phyloP scores from a whole-genome alignment of 225 moss, liverwort and hornwort species.

The Anthoceros angustus region DNA sequence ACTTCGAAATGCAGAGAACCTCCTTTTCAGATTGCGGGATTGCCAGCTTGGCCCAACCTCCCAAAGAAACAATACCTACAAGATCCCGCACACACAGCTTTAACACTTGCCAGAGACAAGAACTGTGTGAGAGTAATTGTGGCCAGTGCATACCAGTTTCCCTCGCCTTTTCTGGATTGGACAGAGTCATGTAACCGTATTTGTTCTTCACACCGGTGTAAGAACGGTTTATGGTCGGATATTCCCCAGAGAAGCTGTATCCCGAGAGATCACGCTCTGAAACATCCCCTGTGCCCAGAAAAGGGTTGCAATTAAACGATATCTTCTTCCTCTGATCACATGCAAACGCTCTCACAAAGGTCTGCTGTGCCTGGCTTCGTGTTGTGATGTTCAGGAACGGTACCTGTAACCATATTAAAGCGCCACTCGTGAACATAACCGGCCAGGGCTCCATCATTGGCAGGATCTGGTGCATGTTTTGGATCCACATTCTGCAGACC shows the following conservation, averaged over 20 bases:
- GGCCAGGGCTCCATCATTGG: neutral
- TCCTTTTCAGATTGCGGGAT: neutral
- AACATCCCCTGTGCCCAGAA: neutral
- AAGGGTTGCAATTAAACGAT: neutral
- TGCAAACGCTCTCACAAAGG: neutral
- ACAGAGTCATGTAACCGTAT: slow-evolving; percentile 2
- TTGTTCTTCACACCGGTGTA: neutral
- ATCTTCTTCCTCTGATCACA: neutral
- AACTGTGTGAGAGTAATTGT: neutral
- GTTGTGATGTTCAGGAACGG: no score
- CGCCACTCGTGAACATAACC: neutral
- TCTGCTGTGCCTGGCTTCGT: neutral
- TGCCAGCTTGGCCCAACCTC: neutral
- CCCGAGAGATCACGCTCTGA: neutral
- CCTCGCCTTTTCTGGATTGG: neutral
- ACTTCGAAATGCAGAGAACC: neutral
- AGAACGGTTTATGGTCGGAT: neutral
- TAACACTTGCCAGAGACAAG: neutral
- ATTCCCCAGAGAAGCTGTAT: neutral
- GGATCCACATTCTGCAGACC: neutral
- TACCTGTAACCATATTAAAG: neutral
- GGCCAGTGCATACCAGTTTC: neutral
- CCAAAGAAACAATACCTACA: neutral
- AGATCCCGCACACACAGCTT: neutral
- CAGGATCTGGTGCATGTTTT: neutral